Base-by-base conservation (phyloP, 305 asterid species). In the Fraxinus sp. region DNA sequence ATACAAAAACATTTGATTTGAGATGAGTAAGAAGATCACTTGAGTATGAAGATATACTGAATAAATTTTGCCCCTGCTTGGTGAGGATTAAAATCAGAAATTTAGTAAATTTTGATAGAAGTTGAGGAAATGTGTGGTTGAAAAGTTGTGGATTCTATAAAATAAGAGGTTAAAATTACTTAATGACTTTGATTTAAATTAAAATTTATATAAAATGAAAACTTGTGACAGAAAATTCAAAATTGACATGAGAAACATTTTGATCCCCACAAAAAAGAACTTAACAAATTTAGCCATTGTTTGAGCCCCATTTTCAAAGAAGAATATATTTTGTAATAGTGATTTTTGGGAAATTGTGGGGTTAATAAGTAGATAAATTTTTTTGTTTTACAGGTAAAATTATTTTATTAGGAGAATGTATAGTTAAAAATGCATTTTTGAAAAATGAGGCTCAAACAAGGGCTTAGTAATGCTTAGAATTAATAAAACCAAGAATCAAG, bases 401-500 rank as follows among this genome's bases (percentile, higher is more conserved):
- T 52, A 52, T 52, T 52, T 52, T 52, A 16, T 52, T 16, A 22
- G 2, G 22, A 16, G 22, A 52, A 52, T 52, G 9, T 5, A 5
- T n/a, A 8, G 24, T n/a, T 16, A 52, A 52, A 18, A 52, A 52
- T 16, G 64, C 22, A 52, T 52, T 52, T 49, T 52, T 52, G 22
- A 18, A 52, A 52, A n/a, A 52, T 52, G 64, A 18, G 22, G 62
- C 62, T 16, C 62, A 52, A 52, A 16, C 62, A 16, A 5, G 7
- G 62, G 22, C 62, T 52, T 52, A 16, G 7, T 4, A 59, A 59
- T 20, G 5, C 30, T 71, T 39, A 37, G 59, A 6, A n/a, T 32
- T 62, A 33, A 74, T 28, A 66, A 73, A 74, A 74, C 68, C 68
- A 74, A 79, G 75, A 79, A 80, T 80, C 13, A 13, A 71, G 78